Percentiles rank a stretch among this genome's conserved stretches.
Conservation (phyloP, 768 basidiomycete species). For the Hygrophorus pudorinus region DNA sequence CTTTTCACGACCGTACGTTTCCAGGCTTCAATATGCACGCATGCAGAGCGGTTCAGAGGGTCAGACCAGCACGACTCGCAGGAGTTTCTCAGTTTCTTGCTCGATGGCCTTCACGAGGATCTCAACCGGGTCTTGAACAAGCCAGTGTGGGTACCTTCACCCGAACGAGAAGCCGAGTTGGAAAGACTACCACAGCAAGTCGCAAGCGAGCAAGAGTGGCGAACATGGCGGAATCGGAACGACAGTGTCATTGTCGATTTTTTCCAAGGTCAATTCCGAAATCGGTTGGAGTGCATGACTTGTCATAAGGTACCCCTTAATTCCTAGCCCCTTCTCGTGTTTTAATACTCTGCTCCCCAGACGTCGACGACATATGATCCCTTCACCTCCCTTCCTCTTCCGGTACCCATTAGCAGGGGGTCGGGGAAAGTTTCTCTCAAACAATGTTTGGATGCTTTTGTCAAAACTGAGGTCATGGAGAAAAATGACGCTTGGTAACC, state of each 20-base stretch:
- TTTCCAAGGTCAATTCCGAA: conserved; percentile 96
- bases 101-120: conserved; percentile 89
- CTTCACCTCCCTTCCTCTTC: conserved; percentile 91
- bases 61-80: conserved; percentile 95
- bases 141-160: conserved; percentile 51
- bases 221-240: conserved; percentile 78
- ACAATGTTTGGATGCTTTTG: conserved; percentile 82
- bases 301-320: conserved; percentile 61
- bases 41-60: conserved; percentile 68
- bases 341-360: conserved; percentile 28
- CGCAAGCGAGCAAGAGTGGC: conserved; percentile 91
- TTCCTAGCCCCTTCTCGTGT: neutral
- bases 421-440: conserved; percentile 55
- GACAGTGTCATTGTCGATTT: conserved; percentile 93
- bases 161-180: conserved; percentile 79
- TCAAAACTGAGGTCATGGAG: conserved; percentile 83
- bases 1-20: neutral
- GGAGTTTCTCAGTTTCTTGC: conserved; percentile 88
- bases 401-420: conserved; percentile 61
- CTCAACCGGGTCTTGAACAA: conserved; percentile 76
- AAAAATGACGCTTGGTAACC: conserved; percentile 88
- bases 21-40: conserved; percentile 35
- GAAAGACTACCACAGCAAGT: conserved; percentile 81
- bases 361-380: conserved; percentile 96
- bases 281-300: conserved; percentile 78